Percentiles rank a stretch among this genome's conserved stretches.
Conservation (phyloP, 2,329 filamentous ascomycete species). For the Cryphonectria parasitica region DNA sequence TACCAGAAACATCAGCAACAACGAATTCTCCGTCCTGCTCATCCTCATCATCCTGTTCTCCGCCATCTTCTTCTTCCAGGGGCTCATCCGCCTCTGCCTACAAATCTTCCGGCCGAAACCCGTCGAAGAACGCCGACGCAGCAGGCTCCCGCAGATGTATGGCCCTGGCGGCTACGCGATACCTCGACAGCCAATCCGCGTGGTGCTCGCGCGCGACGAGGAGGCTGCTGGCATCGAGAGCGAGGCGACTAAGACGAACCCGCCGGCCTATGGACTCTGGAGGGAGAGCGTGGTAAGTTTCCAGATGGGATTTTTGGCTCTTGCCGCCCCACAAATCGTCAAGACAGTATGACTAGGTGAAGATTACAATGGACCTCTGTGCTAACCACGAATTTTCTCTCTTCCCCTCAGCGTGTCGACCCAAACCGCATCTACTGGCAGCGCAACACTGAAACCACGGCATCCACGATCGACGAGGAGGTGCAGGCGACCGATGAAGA, state of each 20-base stretch:
- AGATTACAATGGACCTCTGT: neutral
- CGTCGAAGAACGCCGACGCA: constrained; percentile 34
- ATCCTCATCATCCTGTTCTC: constrained; percentile 76
- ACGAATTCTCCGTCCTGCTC: constrained; percentile 78
- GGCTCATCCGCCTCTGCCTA: constrained; percentile 74
- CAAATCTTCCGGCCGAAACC: constrained; percentile 57
- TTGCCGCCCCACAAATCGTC: neutral
- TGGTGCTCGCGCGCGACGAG: constrained; percentile 75
- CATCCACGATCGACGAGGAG: constrained; percentile 27
- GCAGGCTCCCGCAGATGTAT: constrained; percentile 47
- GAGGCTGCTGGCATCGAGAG: constrained; percentile 64
- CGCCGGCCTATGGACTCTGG: constrained; percentile 87
- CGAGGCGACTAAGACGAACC: constrained; percentile 62
- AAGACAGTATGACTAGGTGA: neutral
- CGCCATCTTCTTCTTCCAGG: constrained; percentile 80
- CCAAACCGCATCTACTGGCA: constrained; percentile 83
- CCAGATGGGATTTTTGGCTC: neutral
- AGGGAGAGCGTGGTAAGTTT: constrained; percentile 75
- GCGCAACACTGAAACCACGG: constrained; percentile 53
- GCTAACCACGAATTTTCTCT: neutral
- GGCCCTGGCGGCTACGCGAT: constrained; percentile 69
- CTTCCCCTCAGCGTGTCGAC: constrained; percentile 65
- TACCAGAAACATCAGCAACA: constrained; percentile 63
- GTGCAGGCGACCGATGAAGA: constrained; percentile 12
- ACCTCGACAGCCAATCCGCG: constrained; percentile 74